Percentiles rank a stretch among this genome's conserved stretches.
These are phyloP conservation scores for Penicillium crystallinum DNA, from an alignment of 495 filamentous ascomycete genomes.

Conservation along the genomic window DNA sequence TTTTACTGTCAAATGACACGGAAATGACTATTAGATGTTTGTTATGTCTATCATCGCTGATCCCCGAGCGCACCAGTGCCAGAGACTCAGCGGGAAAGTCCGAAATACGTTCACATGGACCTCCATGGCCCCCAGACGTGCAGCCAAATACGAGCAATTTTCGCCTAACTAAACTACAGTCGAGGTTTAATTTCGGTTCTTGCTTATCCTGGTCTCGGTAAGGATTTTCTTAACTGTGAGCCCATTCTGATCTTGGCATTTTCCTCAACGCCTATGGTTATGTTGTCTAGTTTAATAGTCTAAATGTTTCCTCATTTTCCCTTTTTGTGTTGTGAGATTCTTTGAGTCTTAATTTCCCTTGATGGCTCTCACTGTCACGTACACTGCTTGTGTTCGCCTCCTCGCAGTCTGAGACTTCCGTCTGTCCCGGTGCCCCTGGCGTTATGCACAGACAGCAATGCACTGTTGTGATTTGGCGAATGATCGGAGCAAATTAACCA, in stretches of 20 bases:
- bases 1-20: neutral
- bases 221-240: neutral
- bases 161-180: neutral
- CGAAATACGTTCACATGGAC: neutral
- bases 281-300: neutral
- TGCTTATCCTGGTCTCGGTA: neutral
- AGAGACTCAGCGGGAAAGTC: neutral
- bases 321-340: neutral
- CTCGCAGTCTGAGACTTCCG: neutral
- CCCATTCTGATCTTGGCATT: neutral
- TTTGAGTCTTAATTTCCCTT: neutral
- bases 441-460: constrained; percentile 1
- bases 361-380: constrained; percentile 1
- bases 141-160: constrained; percentile 2
- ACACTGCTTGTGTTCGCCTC: neutral
- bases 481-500: neutral
- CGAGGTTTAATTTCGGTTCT: neutral
- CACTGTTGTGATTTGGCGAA: neutral
- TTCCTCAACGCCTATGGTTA: neutral
- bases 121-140: neutral
- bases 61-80: neutral
- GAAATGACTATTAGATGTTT: neutral
- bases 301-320: neutral
- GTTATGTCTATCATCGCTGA: neutral
- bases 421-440: constrained; percentile 4